Conservation (phyloP, 2,329 filamentous ascomycete genomes). For the Drechslerella dactyloides region DNA sequence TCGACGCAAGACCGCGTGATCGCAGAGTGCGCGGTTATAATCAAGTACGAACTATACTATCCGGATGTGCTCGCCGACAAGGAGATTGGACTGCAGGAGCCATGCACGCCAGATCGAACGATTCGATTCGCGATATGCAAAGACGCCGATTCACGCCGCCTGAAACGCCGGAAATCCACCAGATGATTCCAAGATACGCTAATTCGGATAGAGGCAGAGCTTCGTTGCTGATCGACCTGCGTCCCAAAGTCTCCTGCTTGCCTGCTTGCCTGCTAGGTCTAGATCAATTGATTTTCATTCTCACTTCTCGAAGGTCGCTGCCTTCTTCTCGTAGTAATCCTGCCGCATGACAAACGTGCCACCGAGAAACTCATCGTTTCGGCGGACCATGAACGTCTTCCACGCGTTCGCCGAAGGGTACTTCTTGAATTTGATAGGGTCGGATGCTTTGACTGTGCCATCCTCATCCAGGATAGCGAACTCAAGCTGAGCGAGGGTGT, state of each 20-base stretch:
- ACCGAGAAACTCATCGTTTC: constrained; percentile 47
- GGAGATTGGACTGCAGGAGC: no score
- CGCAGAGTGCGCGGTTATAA: no score
- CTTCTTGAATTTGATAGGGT: constrained; percentile 43
- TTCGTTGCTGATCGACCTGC: neutral
- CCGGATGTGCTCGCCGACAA: no score
- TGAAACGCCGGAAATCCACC: no score
- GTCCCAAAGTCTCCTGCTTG: no score
- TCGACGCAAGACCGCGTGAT: no score
- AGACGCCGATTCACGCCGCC: no score
- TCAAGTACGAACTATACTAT: no score
- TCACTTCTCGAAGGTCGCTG: constrained; percentile 7
- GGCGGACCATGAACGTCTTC: constrained; percentile 41
- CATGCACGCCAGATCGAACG: no score
- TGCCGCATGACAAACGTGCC: constrained; percentile 39
- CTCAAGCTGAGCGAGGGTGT: constrained; percentile 41
- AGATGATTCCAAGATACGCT: neutral
- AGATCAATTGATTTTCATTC: no score
- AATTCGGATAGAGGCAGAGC: neutral
- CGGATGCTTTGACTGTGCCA: constrained; percentile 41
- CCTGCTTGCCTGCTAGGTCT: no score
- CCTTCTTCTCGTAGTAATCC: constrained; percentile 38
- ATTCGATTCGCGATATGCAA: no score
- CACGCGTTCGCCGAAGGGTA: constrained; percentile 41
- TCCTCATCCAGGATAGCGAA: constrained; percentile 42